Percentiles rank a stretch among this genome's conserved stretches.
Evolutionary conservation across 1,284 basidiomycete species (phyloP).

Genomic region (Naganishia liquefaciens): DNA sequence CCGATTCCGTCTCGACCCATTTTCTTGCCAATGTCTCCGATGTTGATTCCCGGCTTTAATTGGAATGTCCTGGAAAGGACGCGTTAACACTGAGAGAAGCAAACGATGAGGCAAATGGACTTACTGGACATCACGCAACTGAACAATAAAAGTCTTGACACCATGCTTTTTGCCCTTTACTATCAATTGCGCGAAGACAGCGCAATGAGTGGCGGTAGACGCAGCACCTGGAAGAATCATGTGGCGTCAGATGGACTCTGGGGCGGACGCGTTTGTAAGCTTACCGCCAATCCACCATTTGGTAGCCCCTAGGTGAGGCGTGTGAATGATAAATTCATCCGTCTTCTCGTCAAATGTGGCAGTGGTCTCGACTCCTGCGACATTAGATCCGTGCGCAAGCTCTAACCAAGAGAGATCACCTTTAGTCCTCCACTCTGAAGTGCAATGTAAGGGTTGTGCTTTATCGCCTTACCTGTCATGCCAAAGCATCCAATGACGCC

Average conservation of each 20-base stretch:
- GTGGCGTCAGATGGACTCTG: neutral
- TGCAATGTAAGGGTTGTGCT: neutral
- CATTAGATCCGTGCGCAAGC: slow-evolving; percentile 58
- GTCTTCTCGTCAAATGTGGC: slow-evolving; percentile 59
- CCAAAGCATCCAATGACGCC: slow-evolving; percentile 62
- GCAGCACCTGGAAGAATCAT: slow-evolving; percentile 49
- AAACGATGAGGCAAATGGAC: neutral
- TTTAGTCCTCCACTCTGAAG: neutral
- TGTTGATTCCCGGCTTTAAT: slow-evolving; percentile 58
- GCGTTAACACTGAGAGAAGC: neutral
- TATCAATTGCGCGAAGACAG: slow-evolving; percentile 61
- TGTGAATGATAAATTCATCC: slow-evolving; percentile 63
- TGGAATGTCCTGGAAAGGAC: slow-evolving; percentile 50
- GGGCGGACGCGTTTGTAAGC: neutral
- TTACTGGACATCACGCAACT: slow-evolving; percentile 58
- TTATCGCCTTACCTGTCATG: slow-evolving; percentile 52
- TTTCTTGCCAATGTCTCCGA: slow-evolving; percentile 63
- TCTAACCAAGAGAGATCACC: slow-evolving; percentile 32
- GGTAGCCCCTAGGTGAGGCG: slow-evolving; percentile 58
- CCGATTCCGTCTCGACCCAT: slow-evolving; percentile 62
- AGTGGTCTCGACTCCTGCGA: slow-evolving; percentile 62
- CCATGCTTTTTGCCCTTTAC: slow-evolving; percentile 60
- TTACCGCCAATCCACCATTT: slow-evolving; percentile 61
- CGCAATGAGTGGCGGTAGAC: slow-evolving; percentile 61
- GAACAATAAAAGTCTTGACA: slow-evolving; percentile 62